These are phyloP conservation scores for Penicillium bovifimosum DNA, from an alignment of 495 filamentous ascomycete species.

Conservation along the genomic window DNA sequence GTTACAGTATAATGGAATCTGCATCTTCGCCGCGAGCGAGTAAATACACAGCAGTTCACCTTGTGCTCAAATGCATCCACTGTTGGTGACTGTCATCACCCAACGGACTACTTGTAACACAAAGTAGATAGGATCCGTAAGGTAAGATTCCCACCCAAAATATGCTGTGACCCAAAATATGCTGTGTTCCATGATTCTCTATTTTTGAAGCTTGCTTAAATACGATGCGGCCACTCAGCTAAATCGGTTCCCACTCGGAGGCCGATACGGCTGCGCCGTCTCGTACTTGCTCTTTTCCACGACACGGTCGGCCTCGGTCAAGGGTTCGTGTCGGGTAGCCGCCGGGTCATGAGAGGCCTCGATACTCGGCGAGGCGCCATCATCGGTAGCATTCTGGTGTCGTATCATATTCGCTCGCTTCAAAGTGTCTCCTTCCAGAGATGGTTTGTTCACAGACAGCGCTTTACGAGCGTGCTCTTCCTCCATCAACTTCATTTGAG, in stretches of 20 bases:
- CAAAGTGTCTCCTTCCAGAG: constrained; percentile 23
- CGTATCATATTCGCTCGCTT: constrained; percentile 35
- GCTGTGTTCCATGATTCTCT: not conserved
- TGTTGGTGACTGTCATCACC: not conserved
- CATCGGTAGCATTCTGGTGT: constrained; percentile 41
- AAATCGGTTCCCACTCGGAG: constrained; percentile 81
- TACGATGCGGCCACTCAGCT: constrained; percentile 37
- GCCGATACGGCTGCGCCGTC: constrained; percentile 62
- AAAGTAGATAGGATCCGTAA: not conserved
- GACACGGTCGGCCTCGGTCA: constrained; percentile 63
- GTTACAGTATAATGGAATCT: not conserved
- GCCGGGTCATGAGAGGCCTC: constrained; percentile 81
- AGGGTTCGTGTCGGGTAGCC: constrained; percentile 74
- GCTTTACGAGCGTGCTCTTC: constrained; percentile 39
- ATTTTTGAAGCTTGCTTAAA: constrained; percentile 2
- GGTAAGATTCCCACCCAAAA: too few relatives aligned
- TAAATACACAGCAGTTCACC: too few relatives aligned
- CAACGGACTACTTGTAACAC: not conserved
- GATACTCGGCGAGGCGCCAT: constrained; percentile 67
- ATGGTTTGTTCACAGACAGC: constrained; percentile 11
- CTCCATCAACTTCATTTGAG: constrained; percentile 55
- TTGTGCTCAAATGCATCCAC: not conserved
- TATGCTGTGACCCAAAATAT: not conserved
- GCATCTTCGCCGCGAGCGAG: not conserved
- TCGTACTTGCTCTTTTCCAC: constrained; percentile 90